Evolutionary conservation across 768 basidiomycete genomes (phyloP).

Genomic region (Favolaschia claudopus): DNA sequence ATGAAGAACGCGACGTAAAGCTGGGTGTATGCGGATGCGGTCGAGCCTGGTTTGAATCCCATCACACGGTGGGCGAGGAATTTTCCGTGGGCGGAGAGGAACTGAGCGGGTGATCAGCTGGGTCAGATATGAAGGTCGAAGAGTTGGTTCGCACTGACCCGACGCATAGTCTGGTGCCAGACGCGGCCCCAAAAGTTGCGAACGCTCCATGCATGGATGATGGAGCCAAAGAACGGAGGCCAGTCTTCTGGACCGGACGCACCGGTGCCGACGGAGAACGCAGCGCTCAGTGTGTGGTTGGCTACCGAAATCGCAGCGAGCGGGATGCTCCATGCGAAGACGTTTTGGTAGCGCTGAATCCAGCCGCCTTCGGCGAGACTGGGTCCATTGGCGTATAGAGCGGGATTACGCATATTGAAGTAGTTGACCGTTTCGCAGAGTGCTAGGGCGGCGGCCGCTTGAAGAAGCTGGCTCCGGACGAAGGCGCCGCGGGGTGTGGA

Average conservation of each 20-base stretch:
- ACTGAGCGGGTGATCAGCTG: not conserved
- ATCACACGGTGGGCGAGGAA: constrained; percentile 11
- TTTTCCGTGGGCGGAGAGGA: constrained; percentile 15
- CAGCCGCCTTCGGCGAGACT: not conserved
- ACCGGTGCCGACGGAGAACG: constrained; percentile 1
- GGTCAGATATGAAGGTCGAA: not conserved
- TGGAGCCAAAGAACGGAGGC: not conserved
- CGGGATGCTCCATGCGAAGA: not conserved
- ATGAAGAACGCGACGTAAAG: constrained; percentile 37
- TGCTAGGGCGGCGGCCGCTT: not conserved
- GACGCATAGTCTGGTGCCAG: constrained; percentile 21
- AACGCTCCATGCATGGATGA: not conserved
- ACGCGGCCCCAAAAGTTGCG: not conserved
- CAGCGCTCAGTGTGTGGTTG: not conserved
- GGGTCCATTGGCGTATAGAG: not conserved
- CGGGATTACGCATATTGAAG: not conserved
- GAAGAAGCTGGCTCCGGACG: constrained; percentile 3
- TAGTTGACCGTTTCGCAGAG: not conserved
- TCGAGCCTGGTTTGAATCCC: constrained; percentile 4
- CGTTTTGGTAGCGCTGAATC: not conserved
- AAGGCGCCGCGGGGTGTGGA: constrained; percentile 12
- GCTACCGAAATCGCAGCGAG: not conserved
- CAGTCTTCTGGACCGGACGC: not conserved
- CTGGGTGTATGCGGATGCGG: constrained; percentile 15
- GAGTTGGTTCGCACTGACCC: not conserved